Percentiles rank a stretch among this genome's conserved stretches.
These are phyloP conservation scores for Harringtonia lauricola DNA, from an alignment of 2,329 filamentous ascomycete species.

Conservation along the genomic window DNA sequence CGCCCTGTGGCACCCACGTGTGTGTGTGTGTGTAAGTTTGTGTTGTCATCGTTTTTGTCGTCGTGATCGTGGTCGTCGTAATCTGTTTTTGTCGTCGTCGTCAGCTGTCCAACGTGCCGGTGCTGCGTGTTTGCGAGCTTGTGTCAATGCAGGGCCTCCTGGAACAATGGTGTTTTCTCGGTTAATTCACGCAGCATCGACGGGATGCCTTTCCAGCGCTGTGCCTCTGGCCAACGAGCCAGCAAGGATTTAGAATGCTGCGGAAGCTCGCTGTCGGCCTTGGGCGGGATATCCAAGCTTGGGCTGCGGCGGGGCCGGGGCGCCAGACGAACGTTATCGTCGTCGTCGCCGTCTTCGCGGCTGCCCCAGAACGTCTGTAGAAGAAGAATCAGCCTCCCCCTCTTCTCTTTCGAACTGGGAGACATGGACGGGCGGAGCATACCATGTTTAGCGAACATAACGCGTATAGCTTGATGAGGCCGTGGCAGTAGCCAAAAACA, in stretches of 20 bases:
- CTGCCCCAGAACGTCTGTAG: conserved; percentile 87
- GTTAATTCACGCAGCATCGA: no score
- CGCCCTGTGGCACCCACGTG: no score
- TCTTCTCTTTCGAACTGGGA: no score
- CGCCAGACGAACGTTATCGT: conserved; percentile 38
- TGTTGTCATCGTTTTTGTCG: no score
- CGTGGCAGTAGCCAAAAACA: conserved; percentile 86
- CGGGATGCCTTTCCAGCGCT: not conserved
- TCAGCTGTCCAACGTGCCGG: no score
- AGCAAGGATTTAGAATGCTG: conserved; percentile 1
- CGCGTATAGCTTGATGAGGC: conserved; percentile 83
- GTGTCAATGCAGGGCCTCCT: no score
- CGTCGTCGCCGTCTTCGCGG: conserved; percentile 79
- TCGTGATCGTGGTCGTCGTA: no score
- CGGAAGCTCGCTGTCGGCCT: conserved; percentile 2
- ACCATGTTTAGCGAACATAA: conserved; percentile 75
- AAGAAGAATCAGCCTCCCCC: not conserved
- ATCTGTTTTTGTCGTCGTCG: no score
- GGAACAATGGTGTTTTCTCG: no score
- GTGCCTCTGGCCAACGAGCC: not conserved
- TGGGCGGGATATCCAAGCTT: conserved; percentile 29
- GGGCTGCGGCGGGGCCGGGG: conserved; percentile 9
- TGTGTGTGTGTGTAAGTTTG: no score
- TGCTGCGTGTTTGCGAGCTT: no score
- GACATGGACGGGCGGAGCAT: conserved; percentile 22